Evolutionary conservation across 1,284 basidiomycete genomes (phyloP).

Genomic region (Athelia psychrophila): DNA sequence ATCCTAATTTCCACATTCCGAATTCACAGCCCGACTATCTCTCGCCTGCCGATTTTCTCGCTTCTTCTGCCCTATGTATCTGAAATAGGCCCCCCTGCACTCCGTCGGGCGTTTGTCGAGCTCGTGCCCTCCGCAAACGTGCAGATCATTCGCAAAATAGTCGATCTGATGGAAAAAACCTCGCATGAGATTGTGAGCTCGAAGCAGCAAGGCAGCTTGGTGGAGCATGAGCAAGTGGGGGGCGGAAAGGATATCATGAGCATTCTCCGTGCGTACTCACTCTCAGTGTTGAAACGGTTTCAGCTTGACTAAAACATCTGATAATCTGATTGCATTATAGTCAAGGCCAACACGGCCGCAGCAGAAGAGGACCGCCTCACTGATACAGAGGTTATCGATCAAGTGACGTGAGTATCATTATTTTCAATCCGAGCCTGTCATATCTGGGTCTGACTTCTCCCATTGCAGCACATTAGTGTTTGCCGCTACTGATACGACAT

Average conservation of each 20-base stretch:
- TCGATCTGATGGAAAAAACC: constrained; percentile 11
- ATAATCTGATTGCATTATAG: constrained; percentile 10
- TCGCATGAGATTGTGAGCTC: constrained; percentile 8
- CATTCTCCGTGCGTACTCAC: constrained; percentile 11
- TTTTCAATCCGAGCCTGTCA: neutral
- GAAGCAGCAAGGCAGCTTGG: constrained; percentile 16
- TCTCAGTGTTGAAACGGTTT: constrained; percentile 2
- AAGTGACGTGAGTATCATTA: constrained; percentile 24
- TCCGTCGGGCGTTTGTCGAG: constrained; percentile 7
- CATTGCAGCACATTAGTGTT: constrained; percentile 31
- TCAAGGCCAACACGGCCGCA: constrained; percentile 26
- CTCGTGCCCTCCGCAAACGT: constrained; percentile 6
- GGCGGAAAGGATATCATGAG: constrained; percentile 24
- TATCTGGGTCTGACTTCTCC: neutral
- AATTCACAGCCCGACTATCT: neutral
- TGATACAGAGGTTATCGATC: constrained; percentile 29
- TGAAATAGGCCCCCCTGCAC: constrained; percentile 3
- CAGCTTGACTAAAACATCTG: neutral
- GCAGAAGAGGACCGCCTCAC: constrained; percentile 24
- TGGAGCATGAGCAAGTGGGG: constrained; percentile 12
- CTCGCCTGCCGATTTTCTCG: neutral
- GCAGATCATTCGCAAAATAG: constrained; percentile 3
- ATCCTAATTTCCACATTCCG: neutral
- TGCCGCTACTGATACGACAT: constrained; percentile 35
- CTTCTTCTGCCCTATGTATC: neutral